Evolutionary conservation across 352 stramenopile genomes (phyloP), one percentile per base, ranked within the genome.

Genomic region (Phytophthora multivora): DNA sequence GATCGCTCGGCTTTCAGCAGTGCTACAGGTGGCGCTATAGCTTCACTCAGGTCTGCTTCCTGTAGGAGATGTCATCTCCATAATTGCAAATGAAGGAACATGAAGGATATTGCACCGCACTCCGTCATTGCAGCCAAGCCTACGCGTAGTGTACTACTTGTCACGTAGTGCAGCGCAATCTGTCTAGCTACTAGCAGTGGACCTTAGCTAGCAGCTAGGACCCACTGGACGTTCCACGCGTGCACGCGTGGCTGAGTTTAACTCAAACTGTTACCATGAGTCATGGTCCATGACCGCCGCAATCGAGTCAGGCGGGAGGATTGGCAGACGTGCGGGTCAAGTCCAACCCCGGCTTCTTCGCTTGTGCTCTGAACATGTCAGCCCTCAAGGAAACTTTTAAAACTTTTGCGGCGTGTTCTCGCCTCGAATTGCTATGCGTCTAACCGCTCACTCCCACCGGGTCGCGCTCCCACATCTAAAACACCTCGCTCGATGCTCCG

Each of bases 281-380:
- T 15, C 30, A 15, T 36, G 30, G n/a, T 8, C 28, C 28, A 33
- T 39, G 28, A 16, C 31, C 26, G 16, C 28, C 30, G 5, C 46
- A 55, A 35, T 40, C 33, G 12, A 36, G 10, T 28, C 46, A 52
- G 26, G 43, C 16, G 43, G 6, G 38, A 21, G 47, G 47, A 54
- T 43, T 35, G 47, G 47, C 18, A 41, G 47, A 45, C 48, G 12
- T 43, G 42, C 21, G 21, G 21, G 21, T 23, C 21, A 23, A 23
- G 21, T 52, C 35, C 35, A 49, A 28, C 36, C 50, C 28, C 36
- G 25, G 30, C 30, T 59, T 60, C 50, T 56, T 59, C 19, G 51
- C 46, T 36, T 45, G 31, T 40, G 47, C 23, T 51, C 53, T 47
- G 38, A 51, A 46, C 47, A 51, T 46, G 23, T 53, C 53, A 61